phyloP scores from a whole-genome alignment of 2,329 filamentous ascomycete species.

The Bertia moriformis region DNA sequence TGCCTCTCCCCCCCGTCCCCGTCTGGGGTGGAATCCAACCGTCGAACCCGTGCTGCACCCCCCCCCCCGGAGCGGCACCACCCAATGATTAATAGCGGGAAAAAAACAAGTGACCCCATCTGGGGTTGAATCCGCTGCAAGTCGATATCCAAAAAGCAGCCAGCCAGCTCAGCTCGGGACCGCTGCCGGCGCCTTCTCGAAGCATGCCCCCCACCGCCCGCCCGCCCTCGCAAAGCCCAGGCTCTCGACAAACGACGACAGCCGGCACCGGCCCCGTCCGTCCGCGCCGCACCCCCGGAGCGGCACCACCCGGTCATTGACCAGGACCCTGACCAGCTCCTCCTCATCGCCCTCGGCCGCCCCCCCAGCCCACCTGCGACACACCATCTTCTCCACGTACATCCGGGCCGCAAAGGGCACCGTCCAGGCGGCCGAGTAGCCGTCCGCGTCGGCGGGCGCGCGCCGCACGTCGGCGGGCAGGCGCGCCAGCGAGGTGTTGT shows the following conservation, averaged over 20 bases:
- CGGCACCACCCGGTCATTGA: slow-evolving; percentile 72
- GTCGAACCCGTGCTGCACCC: too few species aligned
- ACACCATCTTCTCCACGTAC: slow-evolving; percentile 80
- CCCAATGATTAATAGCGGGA: too few species aligned
- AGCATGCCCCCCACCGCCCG: slow-evolving; percentile 56
- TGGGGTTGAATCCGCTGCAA: too few species aligned
- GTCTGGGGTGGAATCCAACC: too few species aligned
- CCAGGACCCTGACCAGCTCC: slow-evolving; percentile 63
- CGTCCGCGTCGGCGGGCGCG: slow-evolving; percentile 36
- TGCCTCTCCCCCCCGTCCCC: too few species aligned
- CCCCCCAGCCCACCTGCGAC: too few species aligned
- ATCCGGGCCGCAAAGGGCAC: slow-evolving; percentile 71
- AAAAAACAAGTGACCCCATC: too few species aligned
- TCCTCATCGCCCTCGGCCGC: slow-evolving; percentile 24
- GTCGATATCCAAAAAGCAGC: too few species aligned
- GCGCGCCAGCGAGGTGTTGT: slow-evolving; percentile 42
- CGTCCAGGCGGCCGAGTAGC: slow-evolving; percentile 63
- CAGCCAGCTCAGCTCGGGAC: too few species aligned
- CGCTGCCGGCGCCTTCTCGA: not conserved
- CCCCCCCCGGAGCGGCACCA: too few species aligned
- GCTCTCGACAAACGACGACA: slow-evolving; percentile 59
- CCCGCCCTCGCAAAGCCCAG: slow-evolving; percentile 59
- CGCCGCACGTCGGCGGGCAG: slow-evolving; percentile 34
- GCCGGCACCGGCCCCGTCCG: slow-evolving; percentile 51
- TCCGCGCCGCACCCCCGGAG: slow-evolving; percentile 60